phyloP scores from a whole-genome alignment of 2,329 filamentous ascomycete genomes.

The Rutstroemia sp. region DNA sequence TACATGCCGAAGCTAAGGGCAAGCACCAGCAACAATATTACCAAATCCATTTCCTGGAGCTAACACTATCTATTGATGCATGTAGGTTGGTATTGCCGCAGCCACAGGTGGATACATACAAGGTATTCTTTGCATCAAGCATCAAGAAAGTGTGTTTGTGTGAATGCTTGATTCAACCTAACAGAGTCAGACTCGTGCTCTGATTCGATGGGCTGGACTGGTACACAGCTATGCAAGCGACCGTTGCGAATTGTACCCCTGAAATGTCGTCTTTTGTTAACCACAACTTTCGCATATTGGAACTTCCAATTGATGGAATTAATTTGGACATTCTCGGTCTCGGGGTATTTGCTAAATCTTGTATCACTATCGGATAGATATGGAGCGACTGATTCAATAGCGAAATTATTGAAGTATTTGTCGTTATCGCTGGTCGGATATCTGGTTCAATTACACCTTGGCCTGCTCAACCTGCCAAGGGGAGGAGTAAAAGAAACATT shows the following conservation, averaged over 20 bases:
- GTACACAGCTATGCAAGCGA: conserved; percentile 1
- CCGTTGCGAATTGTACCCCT: conserved; percentile 8
- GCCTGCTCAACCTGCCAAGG: not conserved
- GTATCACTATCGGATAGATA: not conserved
- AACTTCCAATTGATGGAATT: conserved; percentile 6
- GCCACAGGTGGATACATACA: not conserved
- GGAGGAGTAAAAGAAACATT: not conserved
- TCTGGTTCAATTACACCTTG: not conserved
- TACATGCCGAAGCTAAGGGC: not conserved
- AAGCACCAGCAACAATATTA: not conserved
- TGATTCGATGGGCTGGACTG: not conserved
- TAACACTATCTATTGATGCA: not conserved
- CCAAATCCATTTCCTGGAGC: not conserved
- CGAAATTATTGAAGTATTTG: not conserved
- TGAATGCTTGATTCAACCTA: not conserved
- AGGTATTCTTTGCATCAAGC: not conserved
- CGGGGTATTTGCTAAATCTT: not conserved
- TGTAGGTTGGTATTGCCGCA: not conserved
- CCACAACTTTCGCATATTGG: not conserved
- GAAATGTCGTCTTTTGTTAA: conserved; percentile 2
- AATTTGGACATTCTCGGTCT: not conserved
- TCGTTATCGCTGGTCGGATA: not conserved
- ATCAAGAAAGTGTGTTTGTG: conserved; percentile 3
- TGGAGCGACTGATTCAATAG: not conserved
- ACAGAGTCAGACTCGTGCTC: not conserved